Conservation (phyloP, 129 eudicot genomes). For the Tagetes patula region DNA sequence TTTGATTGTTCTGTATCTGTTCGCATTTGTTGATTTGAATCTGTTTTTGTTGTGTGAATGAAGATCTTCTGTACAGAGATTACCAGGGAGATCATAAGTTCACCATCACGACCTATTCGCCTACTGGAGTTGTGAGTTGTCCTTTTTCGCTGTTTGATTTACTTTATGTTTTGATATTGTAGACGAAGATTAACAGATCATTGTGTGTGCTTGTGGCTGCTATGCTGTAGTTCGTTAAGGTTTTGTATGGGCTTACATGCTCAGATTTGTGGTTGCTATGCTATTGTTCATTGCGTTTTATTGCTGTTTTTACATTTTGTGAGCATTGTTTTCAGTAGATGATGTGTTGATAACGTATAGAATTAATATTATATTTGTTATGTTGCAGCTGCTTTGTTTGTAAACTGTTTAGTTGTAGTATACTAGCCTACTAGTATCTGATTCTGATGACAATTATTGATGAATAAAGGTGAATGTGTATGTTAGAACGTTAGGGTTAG, state of each 20-base stretch:
- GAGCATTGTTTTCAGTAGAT: background rate
- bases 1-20: background rate
- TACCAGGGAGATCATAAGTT: slow-evolving; percentile 89
- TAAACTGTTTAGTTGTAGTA: slow-evolving; percentile 23
- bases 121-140: slow-evolving; percentile 88
- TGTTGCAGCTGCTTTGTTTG: slow-evolving; percentile 13
- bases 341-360: background rate
- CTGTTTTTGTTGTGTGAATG: slow-evolving; percentile 21
- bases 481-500: slow-evolving; percentile 20
- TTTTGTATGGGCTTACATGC: background rate
- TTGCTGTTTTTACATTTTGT: background rate
- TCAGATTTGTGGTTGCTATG: background rate
- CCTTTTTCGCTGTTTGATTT: slow-evolving; percentile 19
- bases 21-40: slow-evolving; percentile 17
- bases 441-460: slow-evolving; percentile 12
- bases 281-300: background rate
- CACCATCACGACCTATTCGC: slow-evolving; percentile 83
- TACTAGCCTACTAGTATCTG: slow-evolving; percentile 17
- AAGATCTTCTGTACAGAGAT: slow-evolving; percentile 86
- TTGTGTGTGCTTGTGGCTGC: background rate
- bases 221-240: background rate
- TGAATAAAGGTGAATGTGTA: slow-evolving; percentile 15
- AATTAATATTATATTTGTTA: background rate
- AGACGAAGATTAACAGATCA: background rate
- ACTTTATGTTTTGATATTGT: background rate